A percentile compares a stretch with the other conserved stretches of the same genome.
These are phyloP conservation scores for Oryza longistaminata DNA, from an alignment of 176 grass and related monocot species.

Conservation along the genomic window DNA sequence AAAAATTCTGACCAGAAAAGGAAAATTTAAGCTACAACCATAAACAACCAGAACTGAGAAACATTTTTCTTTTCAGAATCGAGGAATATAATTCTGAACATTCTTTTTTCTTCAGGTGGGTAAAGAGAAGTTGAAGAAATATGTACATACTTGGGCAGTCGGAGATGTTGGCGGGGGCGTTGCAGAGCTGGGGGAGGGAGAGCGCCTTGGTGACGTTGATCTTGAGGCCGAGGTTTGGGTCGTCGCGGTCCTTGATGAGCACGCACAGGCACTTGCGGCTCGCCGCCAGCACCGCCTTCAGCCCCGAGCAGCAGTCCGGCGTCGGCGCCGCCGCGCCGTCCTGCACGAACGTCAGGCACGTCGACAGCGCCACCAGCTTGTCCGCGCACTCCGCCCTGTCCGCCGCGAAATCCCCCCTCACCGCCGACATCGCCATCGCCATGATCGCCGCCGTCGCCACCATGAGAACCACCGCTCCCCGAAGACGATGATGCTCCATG, in stretches of 20 bases:
- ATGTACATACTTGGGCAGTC: constrained; percentile 49
- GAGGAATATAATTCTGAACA: too few relatives aligned
- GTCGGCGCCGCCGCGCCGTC: constrained; percentile 50
- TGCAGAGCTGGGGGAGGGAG: constrained; percentile 55
- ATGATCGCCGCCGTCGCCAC: not conserved
- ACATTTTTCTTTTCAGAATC: too few relatives aligned
- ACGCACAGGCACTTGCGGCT: constrained; percentile 87
- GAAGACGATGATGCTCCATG: not conserved
- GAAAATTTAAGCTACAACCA: too few relatives aligned
- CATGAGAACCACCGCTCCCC: too few relatives aligned
- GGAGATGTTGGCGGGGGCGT: constrained; percentile 59
- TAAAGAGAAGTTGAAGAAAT: not conserved
- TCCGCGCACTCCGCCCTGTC: constrained; percentile 66
- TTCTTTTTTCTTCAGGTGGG: too few relatives aligned
- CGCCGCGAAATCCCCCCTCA: constrained; percentile 49
- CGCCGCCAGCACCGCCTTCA: constrained; percentile 58
- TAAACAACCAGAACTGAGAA: too few relatives aligned
- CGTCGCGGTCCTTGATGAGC: constrained; percentile 68
- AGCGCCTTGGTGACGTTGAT: constrained; percentile 75
- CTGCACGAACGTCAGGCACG: constrained; percentile 80
- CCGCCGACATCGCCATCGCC: not conserved
- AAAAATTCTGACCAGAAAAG: too few relatives aligned
- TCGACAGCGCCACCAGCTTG: constrained; percentile 51
- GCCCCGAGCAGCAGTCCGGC: constrained; percentile 84
- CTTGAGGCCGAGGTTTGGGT: constrained; percentile 68